Evolutionary conservation across 2,329 filamentous ascomycete genomes (phyloP), one percentile per base, ranked within the genome.

Genomic region (Colletotrichum acutatum): DNA sequence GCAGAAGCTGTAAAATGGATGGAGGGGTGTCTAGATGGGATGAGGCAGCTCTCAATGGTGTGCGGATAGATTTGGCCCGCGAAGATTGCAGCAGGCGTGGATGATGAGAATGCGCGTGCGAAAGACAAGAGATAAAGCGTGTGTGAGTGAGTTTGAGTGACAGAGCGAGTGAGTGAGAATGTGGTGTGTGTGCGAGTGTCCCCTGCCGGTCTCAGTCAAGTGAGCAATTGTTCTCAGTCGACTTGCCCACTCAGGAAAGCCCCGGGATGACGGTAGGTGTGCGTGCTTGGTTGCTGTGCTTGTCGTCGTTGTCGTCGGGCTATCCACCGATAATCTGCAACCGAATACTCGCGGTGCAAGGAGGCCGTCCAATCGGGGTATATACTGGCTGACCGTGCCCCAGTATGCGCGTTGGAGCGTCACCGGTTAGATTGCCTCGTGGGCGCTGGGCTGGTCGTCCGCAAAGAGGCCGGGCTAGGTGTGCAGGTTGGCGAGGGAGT

Each of bases 231-330:
- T 37, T 72, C 42, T 59, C 28, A 69, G 70, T 72, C 70, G 70
- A 72, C 49, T 69, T 72, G 70, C 54, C 70, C 59, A 72, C 59
- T 69, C 54, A 68, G 70, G 66, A 67, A 30, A 64, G 53, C 61
- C 60, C 64, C 59, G 66, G 70, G 70, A 46, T 65, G 66, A 72
- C 64, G 42, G 66, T 37, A 59, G 58, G 46, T 72, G 69, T 69
- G 69, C 65, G 69, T 69, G 69, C 69, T 72, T 58, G 49, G 49
- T 69, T 58, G 49, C 56, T 69, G 59, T 59, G 34, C 54, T 72
- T 64, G 59, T 53, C 59, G 53, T 68, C 52, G 69, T 49, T 49
- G 19, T 72, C 42, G 59, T 69, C 26, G 70, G 70, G 59, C 42
- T 72, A 59, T 69, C 59, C 58, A 69, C 66, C 59, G 66, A 60